Evolutionary conservation across 164 flowering plant genomes (phyloP), one percentile per base, ranked within the genome.

Genomic region (Magnolia sinica): DNA sequence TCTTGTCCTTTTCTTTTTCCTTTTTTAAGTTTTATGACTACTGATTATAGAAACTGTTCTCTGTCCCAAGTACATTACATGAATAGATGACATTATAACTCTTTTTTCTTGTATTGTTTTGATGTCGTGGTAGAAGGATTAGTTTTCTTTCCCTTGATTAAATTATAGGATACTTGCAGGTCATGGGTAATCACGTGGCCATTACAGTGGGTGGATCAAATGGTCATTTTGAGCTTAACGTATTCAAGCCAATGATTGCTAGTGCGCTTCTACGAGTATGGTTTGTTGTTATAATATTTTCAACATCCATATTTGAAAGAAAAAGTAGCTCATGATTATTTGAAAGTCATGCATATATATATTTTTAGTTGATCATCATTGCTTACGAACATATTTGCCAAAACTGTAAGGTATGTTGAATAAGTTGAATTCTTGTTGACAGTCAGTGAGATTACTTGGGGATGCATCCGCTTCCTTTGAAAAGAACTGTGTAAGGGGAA

Each of bases 191-290:
- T 82, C 98, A 96, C 86, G 96, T 94, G 52, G 98, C 91, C 8
- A 80, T 92, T 70, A 91, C 99, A 22, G 86, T 96, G 14, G 98
- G 99, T 77, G 98, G 98, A 79, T 86, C 97, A 74, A 94, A 94
- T 87, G 99, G 99, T 74, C 99, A 96, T 84, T 96, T 96, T 85
- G 99, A 96, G 77, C 87, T 96, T 73, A 96, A 96, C 83, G 99
- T 96, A 1, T 96, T 82, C 89, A 94, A 94, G 89, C 99, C 99
- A 58, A 74, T 96, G 90, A 96, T 96, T 84, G 98, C 99, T 37
- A 92, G 84, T 80, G 88, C 79, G 64, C 91, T 96, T 70, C 82
- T 96, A 76, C 97, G 90, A 71, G 99, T 94, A 89, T 16, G 91
- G 83, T 49, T 23, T 76, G 7, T 7, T 19, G 11, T 8, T 68